A percentile compares a stretch with the other conserved stretches of the same genome.
Conservation (phyloP, 2,329 filamentous ascomycete species). For the Ophiosphaerella narmari region DNA sequence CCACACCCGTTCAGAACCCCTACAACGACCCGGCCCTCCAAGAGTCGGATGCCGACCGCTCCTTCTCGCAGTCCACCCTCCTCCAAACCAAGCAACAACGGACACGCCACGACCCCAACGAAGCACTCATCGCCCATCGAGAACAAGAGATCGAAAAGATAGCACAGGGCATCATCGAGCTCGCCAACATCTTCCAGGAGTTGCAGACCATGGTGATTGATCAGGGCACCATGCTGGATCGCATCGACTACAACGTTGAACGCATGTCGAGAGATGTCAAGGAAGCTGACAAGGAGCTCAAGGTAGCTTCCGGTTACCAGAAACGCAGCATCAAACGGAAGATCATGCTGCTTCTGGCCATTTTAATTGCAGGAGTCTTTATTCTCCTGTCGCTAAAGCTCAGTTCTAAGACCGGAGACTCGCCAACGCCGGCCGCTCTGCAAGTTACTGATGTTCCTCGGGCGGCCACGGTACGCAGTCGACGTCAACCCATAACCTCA, state of each 20-base stretch:
- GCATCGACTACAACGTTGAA: slow-evolving; percentile 85
- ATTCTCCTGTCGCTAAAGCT: slow-evolving; percentile 81
- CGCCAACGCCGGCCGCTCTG: slow-evolving; percentile 21
- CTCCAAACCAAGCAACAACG: slow-evolving; percentile 72
- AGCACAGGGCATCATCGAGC: slow-evolving; percentile 94
- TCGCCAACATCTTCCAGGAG: slow-evolving; percentile 96
- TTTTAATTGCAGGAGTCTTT: slow-evolving; percentile 84
- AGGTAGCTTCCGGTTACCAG: slow-evolving; percentile 86
- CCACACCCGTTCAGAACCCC: slow-evolving; percentile 58
- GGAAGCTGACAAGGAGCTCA: slow-evolving; percentile 88
- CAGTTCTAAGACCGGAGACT: slow-evolving; percentile 55
- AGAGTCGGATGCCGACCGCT: slow-evolving; percentile 92
- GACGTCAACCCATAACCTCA: slow-evolving; percentile 18
- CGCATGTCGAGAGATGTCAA: slow-evolving; percentile 93
- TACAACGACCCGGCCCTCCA: slow-evolving; percentile 82
- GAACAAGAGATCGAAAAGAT: slow-evolving; percentile 98
- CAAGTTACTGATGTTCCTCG: slow-evolving; percentile 26
- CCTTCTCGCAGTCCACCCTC: slow-evolving; percentile 86
- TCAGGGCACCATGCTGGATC: slow-evolving; percentile 57
- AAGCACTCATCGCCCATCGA: slow-evolving; percentile 83
- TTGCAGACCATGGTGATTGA: slow-evolving; percentile 83
- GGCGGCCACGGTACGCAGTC: slow-evolving; percentile 14
- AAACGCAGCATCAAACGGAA: slow-evolving; percentile 86
- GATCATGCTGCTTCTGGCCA: slow-evolving; percentile 83
- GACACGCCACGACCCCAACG: slow-evolving; percentile 68